Percentiles rank a stretch among this genome's conserved stretches.
Conservation (phyloP, 2,329 filamentous ascomycete genomes). For the Xylariomycetidae sp. region DNA sequence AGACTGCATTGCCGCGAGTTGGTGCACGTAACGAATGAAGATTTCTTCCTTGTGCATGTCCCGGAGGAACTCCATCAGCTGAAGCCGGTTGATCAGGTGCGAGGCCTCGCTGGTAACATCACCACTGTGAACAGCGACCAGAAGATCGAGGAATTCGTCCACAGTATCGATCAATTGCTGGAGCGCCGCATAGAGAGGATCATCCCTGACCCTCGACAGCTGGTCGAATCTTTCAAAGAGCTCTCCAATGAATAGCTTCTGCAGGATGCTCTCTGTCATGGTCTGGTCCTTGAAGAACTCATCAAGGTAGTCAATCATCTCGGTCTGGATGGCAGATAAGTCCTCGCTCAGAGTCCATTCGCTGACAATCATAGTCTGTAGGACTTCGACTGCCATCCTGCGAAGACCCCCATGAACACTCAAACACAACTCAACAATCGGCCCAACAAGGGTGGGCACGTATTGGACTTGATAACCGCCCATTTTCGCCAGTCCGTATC, state of each 20-base stretch:
- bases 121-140: constrained; percentile 81
- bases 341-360: constrained; percentile 97
- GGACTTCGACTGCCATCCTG: constrained; percentile 82
- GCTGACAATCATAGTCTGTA: constrained; percentile 97
- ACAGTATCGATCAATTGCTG: constrained; percentile 76
- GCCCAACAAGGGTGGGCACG: constrained; percentile 83
- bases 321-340: constrained; percentile 82
- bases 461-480: constrained; percentile 98
- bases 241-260: constrained; percentile 88
- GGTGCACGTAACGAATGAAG: constrained; percentile 92
- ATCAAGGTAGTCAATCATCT: constrained; percentile 93
- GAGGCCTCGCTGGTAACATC: constrained; percentile 69
- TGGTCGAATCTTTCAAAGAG: constrained; percentile 74
- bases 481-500: constrained; percentile 76
- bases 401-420: constrained; percentile 91
- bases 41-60: constrained; percentile 98
- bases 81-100: constrained; percentile 79
- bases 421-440: constrained; percentile 88
- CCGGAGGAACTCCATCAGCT: constrained; percentile 91
- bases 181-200: constrained; percentile 69
- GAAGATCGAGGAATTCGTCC: constrained; percentile 83
- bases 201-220: constrained; percentile 58
- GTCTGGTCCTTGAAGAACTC: constrained; percentile 83
- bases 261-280: constrained; percentile 79
- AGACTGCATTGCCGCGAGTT: constrained; percentile 73